A percentile compares a stretch with the other conserved stretches of the same genome.
phyloP scores from a whole-genome alignment of 176 grass and related monocot species.

The Aegilops umbellulata region DNA sequence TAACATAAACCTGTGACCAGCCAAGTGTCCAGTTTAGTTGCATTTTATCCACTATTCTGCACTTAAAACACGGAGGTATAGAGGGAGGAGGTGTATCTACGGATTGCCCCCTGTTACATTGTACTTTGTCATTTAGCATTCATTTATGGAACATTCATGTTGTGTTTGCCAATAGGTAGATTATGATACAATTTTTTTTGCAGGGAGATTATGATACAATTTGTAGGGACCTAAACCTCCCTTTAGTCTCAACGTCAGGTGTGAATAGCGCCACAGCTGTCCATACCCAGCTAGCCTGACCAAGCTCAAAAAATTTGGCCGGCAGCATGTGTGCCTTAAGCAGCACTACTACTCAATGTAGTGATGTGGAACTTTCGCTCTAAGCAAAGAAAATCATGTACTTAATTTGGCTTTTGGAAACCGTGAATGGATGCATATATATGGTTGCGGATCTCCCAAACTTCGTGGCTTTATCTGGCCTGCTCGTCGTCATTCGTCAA shows the following conservation, averaged over 20 bases:
- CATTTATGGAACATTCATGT: too few species aligned
- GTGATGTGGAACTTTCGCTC: not conserved
- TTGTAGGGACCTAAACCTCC: not conserved
- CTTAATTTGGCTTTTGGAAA: not conserved
- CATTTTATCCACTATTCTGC: too few species aligned
- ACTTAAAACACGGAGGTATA: too few species aligned
- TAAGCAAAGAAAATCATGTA: constrained; percentile 5
- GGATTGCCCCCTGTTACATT: too few species aligned
- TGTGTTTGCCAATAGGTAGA: too few species aligned
- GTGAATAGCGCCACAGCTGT: constrained; percentile 27
- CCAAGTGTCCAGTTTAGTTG: too few species aligned
- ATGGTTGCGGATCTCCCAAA: constrained; percentile 33
- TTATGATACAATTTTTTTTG: too few species aligned
- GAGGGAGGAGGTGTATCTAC: too few species aligned
- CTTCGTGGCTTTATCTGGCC: not conserved
- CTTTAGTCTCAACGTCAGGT: constrained; percentile 20
- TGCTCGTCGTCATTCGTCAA: not conserved
- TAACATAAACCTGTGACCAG: too few species aligned
- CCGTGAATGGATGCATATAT: not conserved
- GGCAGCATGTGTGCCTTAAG: constrained; percentile 18
- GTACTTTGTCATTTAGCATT: too few species aligned
- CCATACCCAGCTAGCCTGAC: constrained; percentile 1
- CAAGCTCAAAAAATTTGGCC: constrained; percentile 41
- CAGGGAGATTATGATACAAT: not conserved
- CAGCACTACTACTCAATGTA: not conserved